A percentile compares a stretch with the other conserved stretches of the same genome.
Evolutionary conservation across 163 green algal species (phyloP).

Genomic region (Scenedesmus sp.): DNA sequence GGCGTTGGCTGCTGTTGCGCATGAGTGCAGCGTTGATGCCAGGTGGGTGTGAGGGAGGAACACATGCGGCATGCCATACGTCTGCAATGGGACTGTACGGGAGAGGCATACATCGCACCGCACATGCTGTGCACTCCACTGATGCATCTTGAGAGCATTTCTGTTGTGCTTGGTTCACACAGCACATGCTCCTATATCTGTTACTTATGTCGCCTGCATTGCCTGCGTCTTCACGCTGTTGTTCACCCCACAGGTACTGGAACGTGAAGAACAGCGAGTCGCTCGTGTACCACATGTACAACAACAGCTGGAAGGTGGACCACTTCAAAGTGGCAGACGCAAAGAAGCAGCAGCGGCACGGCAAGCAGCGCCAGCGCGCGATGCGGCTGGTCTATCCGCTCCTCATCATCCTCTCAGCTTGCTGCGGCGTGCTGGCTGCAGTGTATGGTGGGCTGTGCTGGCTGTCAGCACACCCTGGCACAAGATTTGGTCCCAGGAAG

Average conservation of each 20-base stretch:
- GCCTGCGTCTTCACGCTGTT: too few species aligned
- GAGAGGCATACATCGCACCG: not conserved
- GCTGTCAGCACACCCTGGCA: not conserved
- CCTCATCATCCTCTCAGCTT: not conserved
- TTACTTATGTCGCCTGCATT: too few species aligned
- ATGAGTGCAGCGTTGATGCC: not conserved
- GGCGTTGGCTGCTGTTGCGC: not conserved
- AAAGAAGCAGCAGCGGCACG: conserved; percentile 7
- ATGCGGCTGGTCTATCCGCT: conserved; percentile 28
- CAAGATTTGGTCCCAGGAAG: not conserved
- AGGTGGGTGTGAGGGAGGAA: too few species aligned
- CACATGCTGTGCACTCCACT: not conserved
- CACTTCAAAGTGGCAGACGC: conserved; percentile 51
- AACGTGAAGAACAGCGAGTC: conserved; percentile 40
- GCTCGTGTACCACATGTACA: conserved; percentile 55
- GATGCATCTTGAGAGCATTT: too few species aligned
- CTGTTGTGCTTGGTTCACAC: not conserved
- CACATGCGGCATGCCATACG: too few species aligned
- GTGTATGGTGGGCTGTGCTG: conserved; percentile 17
- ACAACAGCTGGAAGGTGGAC: conserved; percentile 57
- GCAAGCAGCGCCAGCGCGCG: not conserved
- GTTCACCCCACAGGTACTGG: conserved; percentile 48
- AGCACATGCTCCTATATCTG: not conserved
- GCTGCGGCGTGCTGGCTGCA: conserved; percentile 22
- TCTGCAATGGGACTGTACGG: too few species aligned